Conservation (phyloP, 2,329 filamentous ascomycete species). For the Neonectria coccinea region DNA sequence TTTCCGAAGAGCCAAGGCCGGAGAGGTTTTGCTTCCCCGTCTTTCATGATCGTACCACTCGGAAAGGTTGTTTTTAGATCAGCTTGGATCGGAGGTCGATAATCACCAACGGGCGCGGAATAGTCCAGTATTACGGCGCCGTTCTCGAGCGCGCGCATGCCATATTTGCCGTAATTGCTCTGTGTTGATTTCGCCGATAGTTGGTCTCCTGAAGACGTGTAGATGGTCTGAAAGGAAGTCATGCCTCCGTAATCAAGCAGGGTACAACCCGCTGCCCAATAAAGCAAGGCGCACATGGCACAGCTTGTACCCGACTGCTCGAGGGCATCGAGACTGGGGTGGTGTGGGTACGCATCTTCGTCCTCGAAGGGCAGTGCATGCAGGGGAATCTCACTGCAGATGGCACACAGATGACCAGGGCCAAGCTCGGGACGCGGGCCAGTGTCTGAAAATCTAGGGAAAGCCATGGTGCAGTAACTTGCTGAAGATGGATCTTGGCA, state of each 20-base stretch:
- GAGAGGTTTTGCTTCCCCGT: not conserved
- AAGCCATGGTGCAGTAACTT: not conserved
- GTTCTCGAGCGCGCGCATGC: not conserved
- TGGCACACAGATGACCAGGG: not conserved
- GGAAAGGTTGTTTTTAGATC: not conserved
- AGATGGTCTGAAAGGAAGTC: not conserved
- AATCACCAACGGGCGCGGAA: not conserved
- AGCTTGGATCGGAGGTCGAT: not conserved
- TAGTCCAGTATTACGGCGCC: not conserved
- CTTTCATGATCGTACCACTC: not conserved
- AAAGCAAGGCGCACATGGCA: not conserved
- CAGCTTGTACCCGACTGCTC: not conserved
- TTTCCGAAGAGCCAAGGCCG: not conserved
- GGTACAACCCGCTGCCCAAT: not conserved
- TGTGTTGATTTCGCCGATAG: not conserved
- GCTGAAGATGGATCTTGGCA: not conserved
- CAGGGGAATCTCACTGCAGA: not conserved
- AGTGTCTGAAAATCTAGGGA: not conserved
- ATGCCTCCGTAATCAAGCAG: not conserved
- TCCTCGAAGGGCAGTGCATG: not conserved
- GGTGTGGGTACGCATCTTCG: not conserved
- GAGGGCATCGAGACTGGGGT: not conserved
- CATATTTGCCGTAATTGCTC: not conserved
- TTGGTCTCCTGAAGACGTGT: not conserved
- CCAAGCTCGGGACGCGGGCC: not conserved